A percentile compares a stretch with the other conserved stretches of the same genome.
phyloP scores from a whole-genome alignment of 257 asterid genomes.

The Capsicum chinense region DNA sequence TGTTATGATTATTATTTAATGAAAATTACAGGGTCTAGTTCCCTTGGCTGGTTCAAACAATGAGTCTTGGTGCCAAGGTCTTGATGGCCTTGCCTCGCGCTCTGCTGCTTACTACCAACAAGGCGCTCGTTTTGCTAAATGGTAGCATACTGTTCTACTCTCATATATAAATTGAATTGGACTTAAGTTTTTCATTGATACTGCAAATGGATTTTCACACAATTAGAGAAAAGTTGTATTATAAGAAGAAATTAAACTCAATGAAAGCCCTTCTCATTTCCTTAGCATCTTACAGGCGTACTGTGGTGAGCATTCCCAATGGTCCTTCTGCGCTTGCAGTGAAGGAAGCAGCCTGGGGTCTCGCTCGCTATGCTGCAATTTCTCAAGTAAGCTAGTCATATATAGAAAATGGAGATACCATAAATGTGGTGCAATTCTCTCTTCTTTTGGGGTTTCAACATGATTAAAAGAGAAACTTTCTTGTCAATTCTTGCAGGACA shows the following conservation, averaged over 20 bases:
- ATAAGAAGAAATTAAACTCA: neutral
- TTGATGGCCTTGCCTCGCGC: conserved; percentile 84
- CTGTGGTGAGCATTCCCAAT: conserved; percentile 77
- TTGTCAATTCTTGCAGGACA: conserved; percentile 53
- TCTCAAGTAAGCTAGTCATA: conserved; percentile 52
- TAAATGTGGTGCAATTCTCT: neutral
- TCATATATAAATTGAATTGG: neutral
- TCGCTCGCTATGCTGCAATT: conserved; percentile 81
- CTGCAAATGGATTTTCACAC: neutral
- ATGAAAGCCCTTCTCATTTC: neutral
- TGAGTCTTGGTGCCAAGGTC: conserved; percentile 91
- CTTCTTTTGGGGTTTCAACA: neutral
- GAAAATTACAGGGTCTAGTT: conserved; percentile 63
- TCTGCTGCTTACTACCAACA: conserved; percentile 81
- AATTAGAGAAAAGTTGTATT: neutral
- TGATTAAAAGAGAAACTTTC: neutral
- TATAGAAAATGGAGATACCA: neutral
- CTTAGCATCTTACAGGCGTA: conserved; percentile 52
- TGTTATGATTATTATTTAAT: neutral
- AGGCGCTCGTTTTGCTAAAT: conserved; percentile 79
- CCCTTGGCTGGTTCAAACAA: conserved; percentile 76
- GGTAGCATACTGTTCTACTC: conserved; percentile 38
- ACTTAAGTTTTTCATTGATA: too few species aligned
- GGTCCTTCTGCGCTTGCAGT: conserved; percentile 83
- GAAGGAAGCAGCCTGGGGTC: conserved; percentile 91